Base-by-base conservation (phyloP, 129 eudicot genomes). In the Saposhnikovia divaricata region DNA sequence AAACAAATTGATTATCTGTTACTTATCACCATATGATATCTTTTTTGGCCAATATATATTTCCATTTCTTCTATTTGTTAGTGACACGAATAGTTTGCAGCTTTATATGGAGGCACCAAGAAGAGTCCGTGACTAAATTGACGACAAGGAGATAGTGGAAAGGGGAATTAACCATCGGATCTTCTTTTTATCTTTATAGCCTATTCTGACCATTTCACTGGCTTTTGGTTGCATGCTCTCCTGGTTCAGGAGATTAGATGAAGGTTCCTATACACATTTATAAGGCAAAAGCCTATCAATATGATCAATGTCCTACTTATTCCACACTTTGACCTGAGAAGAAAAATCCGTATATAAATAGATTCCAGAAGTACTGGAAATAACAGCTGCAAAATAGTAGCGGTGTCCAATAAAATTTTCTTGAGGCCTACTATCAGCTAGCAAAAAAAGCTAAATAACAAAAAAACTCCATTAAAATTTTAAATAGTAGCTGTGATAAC, bases 141-240 rank as follows among this genome's bases (percentile, higher is more conserved):
- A 73, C 27, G 19, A 7, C 0, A 10, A 73, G 53, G 34, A 73
- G 77, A 43, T 5, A 21, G 18, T 65, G 23, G 46, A 79, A 25
- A 31, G 39, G 53, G n/a, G 48, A 79, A 51, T 79, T 65, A 84
- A 87, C 88, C 83, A 37, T 12, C 78, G 40, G 57, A 69, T 74
- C 63, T 87, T 87, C 90, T 84, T 84, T 75, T 47, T 83, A 34
- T 87, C 90, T 72, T 82, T 87, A 70, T 53, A 44, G 48, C 78
- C 74, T 77, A 12, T 72, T 37, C 43, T 55, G 81, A 80, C 68
- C 51, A 74, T 82, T 23, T 77, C 83, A 68, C 75, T 76, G 12
- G 44, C 74, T 25, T 84, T 78, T 31, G 72, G 19, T n/a, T 68
- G 80, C n/a, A 43, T 27, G 68, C 66, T 40, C 7, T 82, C 50